Conservation (phyloP, 805 yeast species). For the Jamesozyma gamospora region DNA sequence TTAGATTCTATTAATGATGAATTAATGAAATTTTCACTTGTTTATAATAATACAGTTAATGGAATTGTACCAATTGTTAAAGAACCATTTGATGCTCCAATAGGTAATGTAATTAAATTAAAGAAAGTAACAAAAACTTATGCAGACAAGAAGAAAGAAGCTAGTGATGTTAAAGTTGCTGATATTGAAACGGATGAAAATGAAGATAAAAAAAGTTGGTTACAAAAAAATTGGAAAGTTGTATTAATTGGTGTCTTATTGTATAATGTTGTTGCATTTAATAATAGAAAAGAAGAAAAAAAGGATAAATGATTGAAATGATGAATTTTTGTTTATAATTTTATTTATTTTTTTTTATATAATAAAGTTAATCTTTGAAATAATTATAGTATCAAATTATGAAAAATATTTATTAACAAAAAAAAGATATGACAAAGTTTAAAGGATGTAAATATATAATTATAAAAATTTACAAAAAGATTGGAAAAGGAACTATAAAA, state of each 20-base stretch:
- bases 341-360: too few species aligned
- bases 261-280: constrained; percentile 10
- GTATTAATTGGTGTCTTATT: constrained; percentile 19
- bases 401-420: too few species aligned
- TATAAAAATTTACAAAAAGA: too few species aligned
- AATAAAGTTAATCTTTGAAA: too few species aligned
- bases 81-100: constrained; percentile 14
- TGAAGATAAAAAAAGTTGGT: constrained; percentile 15
- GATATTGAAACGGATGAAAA: constrained; percentile 16
- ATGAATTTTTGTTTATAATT: too few species aligned
- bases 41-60: constrained; percentile 6
- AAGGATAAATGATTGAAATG: too few species aligned
- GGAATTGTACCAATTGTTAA: constrained; percentile 14
- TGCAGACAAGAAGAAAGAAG: constrained; percentile 19
- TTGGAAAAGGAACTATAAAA: too few species aligned
- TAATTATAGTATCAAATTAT: too few species aligned
- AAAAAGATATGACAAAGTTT: too few species aligned
- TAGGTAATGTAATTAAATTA: constrained; percentile 16
- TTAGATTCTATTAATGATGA: constrained; percentile 7
- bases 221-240: constrained; percentile 26
- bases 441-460: too few species aligned
- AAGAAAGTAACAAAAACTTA: constrained; percentile 26
- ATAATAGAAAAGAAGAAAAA: not conserved
- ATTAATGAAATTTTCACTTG: constrained; percentile 15
- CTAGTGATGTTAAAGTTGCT: constrained; percentile 10